Conservation (phyloP, 148 eudicot genomes). For the Chenopodium album region DNA sequence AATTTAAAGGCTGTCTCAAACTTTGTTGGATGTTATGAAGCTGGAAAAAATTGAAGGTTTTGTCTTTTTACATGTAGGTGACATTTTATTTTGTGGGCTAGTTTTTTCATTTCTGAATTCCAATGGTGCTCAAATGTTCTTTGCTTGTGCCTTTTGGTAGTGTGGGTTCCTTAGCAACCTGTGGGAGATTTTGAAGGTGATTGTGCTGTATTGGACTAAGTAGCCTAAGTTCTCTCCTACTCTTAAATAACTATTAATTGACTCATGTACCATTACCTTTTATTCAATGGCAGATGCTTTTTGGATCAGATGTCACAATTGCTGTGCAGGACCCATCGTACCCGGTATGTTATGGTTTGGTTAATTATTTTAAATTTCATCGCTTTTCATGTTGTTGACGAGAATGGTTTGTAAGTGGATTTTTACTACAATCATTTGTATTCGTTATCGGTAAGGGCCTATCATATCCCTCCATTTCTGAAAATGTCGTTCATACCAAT, state of each 20-base stretch:
- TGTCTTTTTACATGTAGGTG: neutral
- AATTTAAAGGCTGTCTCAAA: too few species aligned
- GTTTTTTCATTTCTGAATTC: neutral
- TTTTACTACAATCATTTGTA: too few species aligned
- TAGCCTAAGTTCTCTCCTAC: neutral
- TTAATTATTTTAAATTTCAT: neutral
- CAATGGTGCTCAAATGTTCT: neutral
- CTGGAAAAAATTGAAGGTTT: too few species aligned
- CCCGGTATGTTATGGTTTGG: constrained; percentile 47
- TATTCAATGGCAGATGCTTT: constrained; percentile 57
- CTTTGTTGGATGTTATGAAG: too few species aligned
- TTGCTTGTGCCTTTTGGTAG: neutral
- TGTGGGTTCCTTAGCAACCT: neutral
- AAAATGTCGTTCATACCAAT: neutral
- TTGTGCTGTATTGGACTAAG: neutral
- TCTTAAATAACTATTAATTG: neutral
- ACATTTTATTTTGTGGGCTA: too few species aligned
- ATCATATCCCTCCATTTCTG: neutral
- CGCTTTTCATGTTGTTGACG: neutral
- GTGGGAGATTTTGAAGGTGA: neutral
- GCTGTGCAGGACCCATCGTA: constrained; percentile 93
- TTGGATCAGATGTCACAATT: constrained; percentile 76
- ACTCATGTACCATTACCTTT: neutral
- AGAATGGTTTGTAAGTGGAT: neutral
- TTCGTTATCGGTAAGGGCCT: neutral